Evolutionary conservation across 73 alveolate species (phyloP).

Genomic region (Uronychia setigera): DNA sequence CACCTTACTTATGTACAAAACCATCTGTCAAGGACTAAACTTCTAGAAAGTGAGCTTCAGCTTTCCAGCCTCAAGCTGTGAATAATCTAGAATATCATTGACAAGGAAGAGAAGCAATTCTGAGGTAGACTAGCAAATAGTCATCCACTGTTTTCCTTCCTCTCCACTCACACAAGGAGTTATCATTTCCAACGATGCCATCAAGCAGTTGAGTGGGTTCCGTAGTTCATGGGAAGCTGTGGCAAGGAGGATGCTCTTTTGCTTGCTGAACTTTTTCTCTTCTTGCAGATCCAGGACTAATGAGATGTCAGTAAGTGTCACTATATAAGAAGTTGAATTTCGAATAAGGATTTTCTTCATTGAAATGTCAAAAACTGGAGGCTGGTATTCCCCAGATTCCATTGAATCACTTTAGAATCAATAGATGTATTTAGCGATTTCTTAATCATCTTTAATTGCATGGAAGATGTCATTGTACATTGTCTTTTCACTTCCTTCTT

Average conservation of each 20-base stretch:
- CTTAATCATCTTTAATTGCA: no score
- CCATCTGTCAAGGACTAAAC: background rate
- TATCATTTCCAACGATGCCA: background rate
- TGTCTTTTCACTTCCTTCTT: no score
- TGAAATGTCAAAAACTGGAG: no score
- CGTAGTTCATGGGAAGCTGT: constrained; percentile 5
- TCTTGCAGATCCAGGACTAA: background rate
- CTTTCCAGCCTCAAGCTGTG: constrained; percentile 4
- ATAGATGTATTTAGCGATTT: no score
- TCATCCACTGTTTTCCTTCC: background rate
- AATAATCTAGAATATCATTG: constrained; percentile 4
- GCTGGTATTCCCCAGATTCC: no score
- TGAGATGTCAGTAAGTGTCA: background rate
- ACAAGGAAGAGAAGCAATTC: background rate
- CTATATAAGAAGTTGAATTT: background rate
- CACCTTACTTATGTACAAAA: background rate
- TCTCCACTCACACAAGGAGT: background rate
- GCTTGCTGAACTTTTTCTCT: background rate
- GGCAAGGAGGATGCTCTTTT: background rate
- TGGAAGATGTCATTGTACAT: no score
- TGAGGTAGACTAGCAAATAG: background rate
- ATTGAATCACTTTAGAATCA: no score
- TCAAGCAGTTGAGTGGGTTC: background rate
- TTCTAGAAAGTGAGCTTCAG: background rate
- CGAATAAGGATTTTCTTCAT: background rate